These are phyloP conservation scores for Daldinia vernicosa DNA, from an alignment of 495 filamentous ascomycete genomes.

Conservation along the genomic window DNA sequence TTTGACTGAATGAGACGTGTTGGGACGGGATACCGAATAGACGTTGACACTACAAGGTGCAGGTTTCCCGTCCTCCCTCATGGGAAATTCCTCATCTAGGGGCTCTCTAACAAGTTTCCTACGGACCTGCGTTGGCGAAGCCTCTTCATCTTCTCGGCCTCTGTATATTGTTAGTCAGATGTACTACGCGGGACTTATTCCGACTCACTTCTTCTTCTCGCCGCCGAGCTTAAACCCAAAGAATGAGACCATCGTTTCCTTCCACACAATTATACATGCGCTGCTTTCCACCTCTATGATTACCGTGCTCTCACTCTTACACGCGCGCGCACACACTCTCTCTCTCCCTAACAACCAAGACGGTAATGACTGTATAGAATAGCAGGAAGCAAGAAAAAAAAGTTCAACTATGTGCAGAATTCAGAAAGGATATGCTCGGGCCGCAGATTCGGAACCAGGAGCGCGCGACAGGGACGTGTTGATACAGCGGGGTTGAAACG, in stretches of 20 bases:
- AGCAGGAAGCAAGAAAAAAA: conserved; percentile 10
- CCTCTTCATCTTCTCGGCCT: conserved; percentile 44
- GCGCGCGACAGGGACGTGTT: conserved; percentile 34
- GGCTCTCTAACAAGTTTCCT: conserved; percentile 47
- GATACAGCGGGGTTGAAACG: conserved; percentile 43
- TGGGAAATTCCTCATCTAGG: conserved; percentile 45
- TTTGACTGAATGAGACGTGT: conserved; percentile 45
- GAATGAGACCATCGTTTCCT: conserved; percentile 58
- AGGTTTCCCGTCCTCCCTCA: conserved; percentile 28
- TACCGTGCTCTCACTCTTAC: conserved; percentile 9
- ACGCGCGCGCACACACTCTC: background rate
- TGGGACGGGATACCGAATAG: conserved; percentile 44
- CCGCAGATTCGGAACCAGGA: conserved; percentile 36
- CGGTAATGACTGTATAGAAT: conserved; percentile 17
- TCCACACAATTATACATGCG: conserved; percentile 9
- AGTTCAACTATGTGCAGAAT: conserved; percentile 23
- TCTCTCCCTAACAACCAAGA: conserved; percentile 7
- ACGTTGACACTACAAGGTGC: conserved; percentile 45
- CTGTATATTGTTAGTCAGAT: conserved; percentile 40
- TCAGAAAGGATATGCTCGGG: conserved; percentile 37
- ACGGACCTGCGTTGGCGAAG: conserved; percentile 37
- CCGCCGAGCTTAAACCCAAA: conserved; percentile 59
- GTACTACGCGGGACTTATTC: background rate
- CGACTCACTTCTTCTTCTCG: conserved; percentile 60
- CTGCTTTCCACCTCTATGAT: conserved; percentile 25